Evolutionary conservation across 805 yeast genomes (phyloP).

Genomic region (Candida rishiriensis): DNA sequence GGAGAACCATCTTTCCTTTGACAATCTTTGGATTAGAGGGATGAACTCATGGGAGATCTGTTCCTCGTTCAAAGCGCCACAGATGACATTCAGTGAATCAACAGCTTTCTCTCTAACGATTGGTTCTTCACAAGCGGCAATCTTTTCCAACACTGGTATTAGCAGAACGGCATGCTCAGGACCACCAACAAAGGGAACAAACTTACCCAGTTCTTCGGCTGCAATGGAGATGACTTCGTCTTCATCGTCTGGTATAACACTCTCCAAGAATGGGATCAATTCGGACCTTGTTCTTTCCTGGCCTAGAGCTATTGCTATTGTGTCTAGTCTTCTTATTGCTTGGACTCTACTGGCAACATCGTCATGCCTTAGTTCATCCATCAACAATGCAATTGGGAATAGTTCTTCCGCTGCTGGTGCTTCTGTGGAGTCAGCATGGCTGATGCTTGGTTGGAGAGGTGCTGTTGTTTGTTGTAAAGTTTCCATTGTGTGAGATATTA

Average conservation of each 20-base stretch:
- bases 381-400: slow-evolving; percentile 90
- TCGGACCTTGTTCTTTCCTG: slow-evolving; percentile 89
- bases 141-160: slow-evolving; percentile 69
- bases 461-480: no score
- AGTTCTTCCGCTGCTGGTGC: slow-evolving; percentile 46
- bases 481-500: no score
- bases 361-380: slow-evolving; percentile 94
- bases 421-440: neutral
- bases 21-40: slow-evolving; percentile 71
- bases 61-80: slow-evolving; percentile 53
- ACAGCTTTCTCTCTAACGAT: slow-evolving; percentile 94
- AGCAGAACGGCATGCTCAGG: slow-evolving; percentile 52
- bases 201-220: slow-evolving; percentile 84
- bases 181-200: slow-evolving; percentile 90
- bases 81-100: slow-evolving; percentile 70
- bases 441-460: no score
- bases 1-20: slow-evolving; percentile 93
- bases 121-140: slow-evolving; percentile 94
- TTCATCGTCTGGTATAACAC: slow-evolving; percentile 93
- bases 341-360: slow-evolving; percentile 90
- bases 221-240: slow-evolving; percentile 95
- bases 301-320: slow-evolving; percentile 92
- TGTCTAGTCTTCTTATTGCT: slow-evolving; percentile 91
- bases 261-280: slow-evolving; percentile 83
- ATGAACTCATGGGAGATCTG: slow-evolving; percentile 66